A percentile compares a stretch with the other conserved stretches of the same genome.
phyloP scores from a whole-genome alignment of 1,284 basidiomycete species.

The Irpex sp. region DNA sequence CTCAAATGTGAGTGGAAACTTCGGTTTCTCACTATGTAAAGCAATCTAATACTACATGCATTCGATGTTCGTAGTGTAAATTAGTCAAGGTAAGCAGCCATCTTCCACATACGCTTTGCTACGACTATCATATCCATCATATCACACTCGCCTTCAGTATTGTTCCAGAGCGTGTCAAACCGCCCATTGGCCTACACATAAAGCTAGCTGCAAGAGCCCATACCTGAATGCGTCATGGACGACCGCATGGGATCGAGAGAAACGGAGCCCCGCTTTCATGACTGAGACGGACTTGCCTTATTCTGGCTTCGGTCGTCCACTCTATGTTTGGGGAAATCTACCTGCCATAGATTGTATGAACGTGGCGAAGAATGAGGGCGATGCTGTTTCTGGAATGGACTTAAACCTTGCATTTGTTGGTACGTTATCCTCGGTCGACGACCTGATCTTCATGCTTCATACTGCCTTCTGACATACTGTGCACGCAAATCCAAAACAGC shows the following conservation, averaged over 20 bases:
- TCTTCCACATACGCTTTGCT: not conserved
- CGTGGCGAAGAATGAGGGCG: constrained; percentile 3
- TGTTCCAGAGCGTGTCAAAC: constrained; percentile 3
- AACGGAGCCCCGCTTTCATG: not conserved
- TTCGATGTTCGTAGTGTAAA: not conserved
- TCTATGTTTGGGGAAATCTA: not conserved
- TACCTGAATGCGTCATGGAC: not conserved
- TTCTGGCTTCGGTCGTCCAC: not conserved
- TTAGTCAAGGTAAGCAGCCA: constrained; percentile 2
- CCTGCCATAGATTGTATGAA: constrained; percentile 3
- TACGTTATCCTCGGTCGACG: not conserved
- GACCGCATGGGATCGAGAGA: not conserved
- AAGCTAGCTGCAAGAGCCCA: constrained; percentile 3
- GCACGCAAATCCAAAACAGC: constrained; percentile 18
- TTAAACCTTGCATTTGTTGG: constrained; percentile 19
- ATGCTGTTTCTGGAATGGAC: constrained; percentile 11
- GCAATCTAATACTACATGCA: not conserved
- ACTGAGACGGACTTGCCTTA: not conserved
- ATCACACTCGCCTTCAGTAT: not conserved
- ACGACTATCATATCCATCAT: not conserved
- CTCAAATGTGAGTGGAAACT: not conserved
- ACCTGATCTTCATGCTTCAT: not conserved
- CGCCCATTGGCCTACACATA: not conserved
- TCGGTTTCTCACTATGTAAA: not conserved
- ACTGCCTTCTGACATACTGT: too few relatives aligned